Conservation (phyloP, 1,139 yeast species). For the Magnusiomyces clavatus region DNA sequence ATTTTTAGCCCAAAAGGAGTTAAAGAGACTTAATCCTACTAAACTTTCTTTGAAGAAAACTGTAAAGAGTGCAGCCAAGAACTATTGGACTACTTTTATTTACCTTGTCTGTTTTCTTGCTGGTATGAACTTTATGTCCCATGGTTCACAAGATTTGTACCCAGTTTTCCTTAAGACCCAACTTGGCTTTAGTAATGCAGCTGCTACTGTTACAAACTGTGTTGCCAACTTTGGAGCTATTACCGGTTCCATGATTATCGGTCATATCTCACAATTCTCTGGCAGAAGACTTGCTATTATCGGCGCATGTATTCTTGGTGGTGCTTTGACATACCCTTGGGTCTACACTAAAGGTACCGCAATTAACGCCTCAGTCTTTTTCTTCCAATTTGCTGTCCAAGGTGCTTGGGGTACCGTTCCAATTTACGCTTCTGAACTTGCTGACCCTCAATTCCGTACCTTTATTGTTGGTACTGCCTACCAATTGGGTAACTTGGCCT, state of each 20-base stretch:
- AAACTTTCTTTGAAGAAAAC: constrained; percentile 18
- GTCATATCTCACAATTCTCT: constrained; percentile 50
- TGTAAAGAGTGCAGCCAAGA: constrained; percentile 26
- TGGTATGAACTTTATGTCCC: constrained; percentile 62
- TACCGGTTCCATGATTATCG: constrained; percentile 54
- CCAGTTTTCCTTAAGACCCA: constrained; percentile 56
- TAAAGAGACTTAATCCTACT: constrained; percentile 11
- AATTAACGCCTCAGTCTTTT: constrained; percentile 70
- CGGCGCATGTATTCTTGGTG: constrained; percentile 59
- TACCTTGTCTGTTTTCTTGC: constrained; percentile 53
- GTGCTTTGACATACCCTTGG: constrained; percentile 64
- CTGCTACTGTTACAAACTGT: constrained; percentile 57
- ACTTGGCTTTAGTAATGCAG: constrained; percentile 42
- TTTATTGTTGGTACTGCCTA: constrained; percentile 70
- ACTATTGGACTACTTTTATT: constrained; percentile 36
- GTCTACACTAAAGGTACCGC: constrained; percentile 50
- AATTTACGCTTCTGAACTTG: constrained; percentile 64
- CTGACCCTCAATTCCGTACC: constrained; percentile 71
- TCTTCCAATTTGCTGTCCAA: constrained; percentile 73
- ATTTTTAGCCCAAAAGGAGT: constrained; percentile 33
- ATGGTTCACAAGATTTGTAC: constrained; percentile 67
- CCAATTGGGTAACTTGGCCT: constrained; percentile 77
- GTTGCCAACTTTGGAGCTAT: constrained; percentile 69
- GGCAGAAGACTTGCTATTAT: constrained; percentile 56
- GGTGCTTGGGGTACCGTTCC: constrained; percentile 90